These are phyloP conservation scores for Candida sanyiensis DNA, from an alignment of 805 yeast genomes.

Conservation along the genomic window DNA sequence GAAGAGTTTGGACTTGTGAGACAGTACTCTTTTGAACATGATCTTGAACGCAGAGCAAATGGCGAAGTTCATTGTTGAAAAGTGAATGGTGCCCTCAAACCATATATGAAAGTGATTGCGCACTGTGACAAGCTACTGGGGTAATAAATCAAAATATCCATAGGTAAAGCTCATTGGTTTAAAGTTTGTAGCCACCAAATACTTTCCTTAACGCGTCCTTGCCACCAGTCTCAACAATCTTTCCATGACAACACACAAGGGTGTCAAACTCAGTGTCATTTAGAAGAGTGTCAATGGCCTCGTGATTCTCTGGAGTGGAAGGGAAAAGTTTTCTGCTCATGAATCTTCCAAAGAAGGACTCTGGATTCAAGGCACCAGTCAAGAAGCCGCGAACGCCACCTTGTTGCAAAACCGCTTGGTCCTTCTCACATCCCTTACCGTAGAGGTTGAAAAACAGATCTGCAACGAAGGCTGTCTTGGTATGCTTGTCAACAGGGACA, in stretches of 20 bases:
- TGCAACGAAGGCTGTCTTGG: slow-evolving; percentile 50
- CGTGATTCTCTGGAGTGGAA: slow-evolving; percentile 10
- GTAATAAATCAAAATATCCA: no score
- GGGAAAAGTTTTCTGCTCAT: slow-evolving; percentile 26
- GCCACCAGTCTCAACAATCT: slow-evolving; percentile 40
- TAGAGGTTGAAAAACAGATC: slow-evolving; percentile 59
- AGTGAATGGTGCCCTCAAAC: no score
- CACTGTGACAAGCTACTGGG: no score
- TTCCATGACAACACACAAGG: slow-evolving; percentile 59
- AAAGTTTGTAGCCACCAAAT: not conserved
- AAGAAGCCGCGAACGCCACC: slow-evolving; percentile 36
- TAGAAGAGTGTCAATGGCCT: slow-evolving; percentile 16
- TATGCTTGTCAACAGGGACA: slow-evolving; percentile 40
- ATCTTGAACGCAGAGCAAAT: no score
- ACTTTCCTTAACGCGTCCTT: slow-evolving; percentile 9
- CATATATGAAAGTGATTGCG: no score
- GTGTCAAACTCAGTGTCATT: slow-evolving; percentile 41
- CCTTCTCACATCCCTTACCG: slow-evolving; percentile 43
- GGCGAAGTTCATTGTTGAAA: no score
- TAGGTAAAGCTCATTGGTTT: no score
- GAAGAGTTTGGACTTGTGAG: no score
- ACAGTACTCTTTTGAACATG: no score
- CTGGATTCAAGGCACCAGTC: slow-evolving; percentile 38
- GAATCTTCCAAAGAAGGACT: slow-evolving; percentile 32
- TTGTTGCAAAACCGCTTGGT: slow-evolving; percentile 42